Evolutionary conservation across 2,329 filamentous ascomycete species (phyloP), one percentile per base, ranked within the genome.

Genomic region (Onygena corvina): DNA sequence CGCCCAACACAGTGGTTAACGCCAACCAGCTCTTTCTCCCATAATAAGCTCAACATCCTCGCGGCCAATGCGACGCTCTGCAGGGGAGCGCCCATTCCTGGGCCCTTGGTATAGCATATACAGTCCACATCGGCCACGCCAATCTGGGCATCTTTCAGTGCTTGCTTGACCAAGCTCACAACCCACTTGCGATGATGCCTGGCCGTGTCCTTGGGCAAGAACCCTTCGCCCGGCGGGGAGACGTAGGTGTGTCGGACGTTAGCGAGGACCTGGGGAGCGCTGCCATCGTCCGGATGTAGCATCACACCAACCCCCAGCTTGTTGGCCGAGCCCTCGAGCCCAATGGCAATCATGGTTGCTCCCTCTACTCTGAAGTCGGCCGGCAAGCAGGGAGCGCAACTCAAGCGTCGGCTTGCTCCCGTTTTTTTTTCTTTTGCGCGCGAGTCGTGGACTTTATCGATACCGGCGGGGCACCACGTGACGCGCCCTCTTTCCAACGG

Each of bases 1-100:
- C 74, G 92, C 36, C 92, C 92, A 44, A 98, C 86, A 67, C 92
- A 98, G 69, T 98, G 92, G 69, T 98, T 98, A 21, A 98, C 92
- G 20, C 88, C 90, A 2, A 98, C 83, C 31, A 98, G 73, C n/a
- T 84, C 81, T 67, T 86, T 87, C 48, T 73, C 76, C 92, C 92
- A 98, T 12, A 98, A 75, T 52, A 94, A 70, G 35, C 80, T 76
- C 27, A 96, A 71, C 54, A 85, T 86, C 52, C 92, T 78, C 16
- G 89, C 92, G 1, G 82, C 89, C 30, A 96, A 72, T 27, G 90
- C 90, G 11, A 94, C 87, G 53, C 82, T 81, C 54, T 89, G 84
- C 23, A 98, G 74, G 5, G 92, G 92, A 33, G 87, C 90, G 51
- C 92, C 92, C 92, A 98, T 98, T 0, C 92, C 92, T 0, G 92